phyloP scores from a whole-genome alignment of 805 yeast species.

The Wickerhamiella kurtzmanii region DNA sequence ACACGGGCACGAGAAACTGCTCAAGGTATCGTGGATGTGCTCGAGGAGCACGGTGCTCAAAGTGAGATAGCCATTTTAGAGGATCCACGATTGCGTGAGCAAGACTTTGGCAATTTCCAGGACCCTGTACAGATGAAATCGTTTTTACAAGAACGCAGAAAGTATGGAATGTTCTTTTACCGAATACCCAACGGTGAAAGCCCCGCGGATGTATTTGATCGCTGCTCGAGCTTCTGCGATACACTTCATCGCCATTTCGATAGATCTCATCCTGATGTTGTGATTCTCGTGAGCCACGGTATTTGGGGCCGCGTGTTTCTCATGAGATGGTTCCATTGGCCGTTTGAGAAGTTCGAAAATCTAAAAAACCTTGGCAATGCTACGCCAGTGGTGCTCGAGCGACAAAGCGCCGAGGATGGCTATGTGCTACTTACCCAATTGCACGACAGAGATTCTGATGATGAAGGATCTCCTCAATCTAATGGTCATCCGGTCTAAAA shows the following conservation, averaged over 20 bases:
- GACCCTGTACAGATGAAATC: slow-evolving; percentile 52
- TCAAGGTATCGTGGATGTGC: slow-evolving; percentile 49
- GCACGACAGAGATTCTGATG: slow-evolving; percentile 46
- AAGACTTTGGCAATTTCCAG: slow-evolving; percentile 91
- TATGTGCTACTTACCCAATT: slow-evolving; percentile 49
- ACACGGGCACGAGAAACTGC: slow-evolving; percentile 74
- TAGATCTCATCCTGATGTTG: slow-evolving; percentile 51
- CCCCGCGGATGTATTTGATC: slow-evolving; percentile 90
- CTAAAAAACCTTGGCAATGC: slow-evolving; percentile 78
- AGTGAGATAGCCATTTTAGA: slow-evolving; percentile 40
- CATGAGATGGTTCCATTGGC: slow-evolving; percentile 93
- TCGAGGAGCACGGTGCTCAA: slow-evolving; percentile 28
- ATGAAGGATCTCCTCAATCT: not conserved
- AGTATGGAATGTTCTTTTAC: slow-evolving; percentile 79
- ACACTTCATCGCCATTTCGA: slow-evolving; percentile 71
- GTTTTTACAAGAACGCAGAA: slow-evolving; percentile 73
- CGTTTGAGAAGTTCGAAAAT: slow-evolving; percentile 76
- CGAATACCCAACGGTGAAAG: slow-evolving; percentile 89
- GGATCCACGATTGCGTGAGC: slow-evolving; percentile 87
- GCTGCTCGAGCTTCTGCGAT: slow-evolving; percentile 83
- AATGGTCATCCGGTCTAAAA: not conserved
- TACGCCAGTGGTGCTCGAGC: slow-evolving; percentile 66
- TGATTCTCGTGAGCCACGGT: slow-evolving; percentile 84
- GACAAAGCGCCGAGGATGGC: slow-evolving; percentile 30
- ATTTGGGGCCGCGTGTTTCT: slow-evolving; percentile 86